phyloP scores from a whole-genome alignment of 2,329 filamentous ascomycete species.

The Drechslerella dactyloides region DNA sequence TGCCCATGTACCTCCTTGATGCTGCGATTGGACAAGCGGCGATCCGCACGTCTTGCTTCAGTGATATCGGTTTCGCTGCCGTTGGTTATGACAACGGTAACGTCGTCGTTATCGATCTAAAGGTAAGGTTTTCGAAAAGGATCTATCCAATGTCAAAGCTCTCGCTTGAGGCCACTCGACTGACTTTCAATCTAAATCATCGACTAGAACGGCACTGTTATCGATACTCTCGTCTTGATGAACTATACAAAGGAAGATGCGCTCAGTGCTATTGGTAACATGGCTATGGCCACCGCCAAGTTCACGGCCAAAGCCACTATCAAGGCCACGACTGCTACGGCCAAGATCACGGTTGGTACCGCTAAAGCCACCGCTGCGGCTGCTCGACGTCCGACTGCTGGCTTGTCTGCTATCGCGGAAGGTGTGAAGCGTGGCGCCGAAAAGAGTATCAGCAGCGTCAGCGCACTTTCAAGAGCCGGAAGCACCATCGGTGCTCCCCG shows the following conservation, averaged over 20 bases:
- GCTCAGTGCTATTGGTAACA: background rate
- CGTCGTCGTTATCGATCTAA: conserved; percentile 81
- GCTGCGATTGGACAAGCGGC: conserved; percentile 73
- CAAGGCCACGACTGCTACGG: background rate
- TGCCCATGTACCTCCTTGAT: conserved; percentile 81
- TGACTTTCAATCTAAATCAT: background rate
- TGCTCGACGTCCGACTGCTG: conserved; percentile 28
- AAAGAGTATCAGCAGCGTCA: conserved; percentile 6
- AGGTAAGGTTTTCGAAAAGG: conserved; percentile 57
- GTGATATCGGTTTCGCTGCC: conserved; percentile 91
- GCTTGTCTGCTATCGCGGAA: conserved; percentile 71
- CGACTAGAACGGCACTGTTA: conserved; percentile 73
- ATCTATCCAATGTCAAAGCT: background rate
- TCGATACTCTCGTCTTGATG: conserved; percentile 67
- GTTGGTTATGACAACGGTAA: conserved; percentile 83
- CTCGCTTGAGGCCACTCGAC: background rate
- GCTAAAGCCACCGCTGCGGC: conserved; percentile 9
- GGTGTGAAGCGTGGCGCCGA: conserved; percentile 69
- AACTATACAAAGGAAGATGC: conserved; percentile 17
- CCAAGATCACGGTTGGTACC: conserved; percentile 8
- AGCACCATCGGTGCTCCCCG: conserved; percentile 62
- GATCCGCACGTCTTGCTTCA: conserved; percentile 78
- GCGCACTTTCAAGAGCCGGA: conserved; percentile 1
- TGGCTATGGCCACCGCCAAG: conserved; percentile 5
- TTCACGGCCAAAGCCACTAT: background rate